Evolutionary conservation across 2,329 filamentous ascomycete species (phyloP), one percentile per base, ranked within the genome.

Genomic region (Fusarium sp.): DNA sequence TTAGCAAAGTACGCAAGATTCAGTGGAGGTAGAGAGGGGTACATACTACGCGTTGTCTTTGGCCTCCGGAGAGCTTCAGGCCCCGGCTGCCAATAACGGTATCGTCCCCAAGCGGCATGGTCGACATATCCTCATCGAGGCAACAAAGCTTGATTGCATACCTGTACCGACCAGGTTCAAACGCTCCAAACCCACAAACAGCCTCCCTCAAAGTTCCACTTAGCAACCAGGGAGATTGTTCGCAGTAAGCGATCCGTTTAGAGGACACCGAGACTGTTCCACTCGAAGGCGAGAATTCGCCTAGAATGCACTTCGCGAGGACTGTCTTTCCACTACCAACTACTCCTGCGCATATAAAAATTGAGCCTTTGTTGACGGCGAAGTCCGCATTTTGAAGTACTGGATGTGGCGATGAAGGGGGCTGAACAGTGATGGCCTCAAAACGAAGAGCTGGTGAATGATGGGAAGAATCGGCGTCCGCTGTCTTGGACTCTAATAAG

Each of bases 401-500:
- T 4, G 26, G 4, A 2, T n/a, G 35, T 0, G 48, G 9, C 1
- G 26, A n/a, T n/a, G n/a, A 15, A 6, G 5, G 16, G 2, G 21
- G 18, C 12, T 42, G 35, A 6, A 52, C 33, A 18, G 16, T 31
- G 5, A 52, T 15, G 2, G 2, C 35, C 6, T 42, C n/a, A 23
- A 52, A 23, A 16, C 8, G 18, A 21, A 52, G 10, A 2, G n/a
- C 35, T 8, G 1, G 4, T 37, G 5, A 24, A n/a, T n/a, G n/a
- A n/a, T n/a, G n/a, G n/a, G n/a, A n/a, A n/a, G 20, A 8, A 2
- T 16, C 12, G 7, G 13, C 20, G 11, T 15, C 24, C 10, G 38
- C 21, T 0, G 5, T 23, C 2, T 12, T 5, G 8, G 9, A 6
- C 8, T 16, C 5, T 0, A 9, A 12, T 6, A 23, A 29, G 1